Evolutionary conservation across 306 rosid genomes (phyloP).

Genomic region (Nissolia schottii): DNA sequence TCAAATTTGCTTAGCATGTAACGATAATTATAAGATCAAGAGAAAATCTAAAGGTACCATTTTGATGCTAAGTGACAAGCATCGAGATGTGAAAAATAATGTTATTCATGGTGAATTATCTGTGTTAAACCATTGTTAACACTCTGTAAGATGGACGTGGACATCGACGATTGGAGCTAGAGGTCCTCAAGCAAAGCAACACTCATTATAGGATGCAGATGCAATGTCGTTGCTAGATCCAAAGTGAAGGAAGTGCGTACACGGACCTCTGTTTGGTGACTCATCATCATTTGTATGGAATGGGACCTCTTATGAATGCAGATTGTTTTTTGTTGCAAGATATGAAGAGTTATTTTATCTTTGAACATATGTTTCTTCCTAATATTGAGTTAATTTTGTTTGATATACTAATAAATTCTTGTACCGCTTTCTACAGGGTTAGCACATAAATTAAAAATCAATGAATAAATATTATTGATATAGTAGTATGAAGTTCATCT

Average conservation of each 20-base stretch:
- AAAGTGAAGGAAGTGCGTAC: neutral
- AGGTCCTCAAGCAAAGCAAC: neutral
- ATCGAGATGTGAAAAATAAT: slow-evolving; percentile 10
- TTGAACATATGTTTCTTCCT: no score
- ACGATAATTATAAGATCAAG: neutral
- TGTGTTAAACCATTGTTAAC: neutral
- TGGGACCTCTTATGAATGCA: neutral
- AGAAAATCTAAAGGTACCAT: neutral
- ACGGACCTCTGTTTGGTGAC: neutral
- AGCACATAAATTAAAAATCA: no score
- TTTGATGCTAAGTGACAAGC: neutral
- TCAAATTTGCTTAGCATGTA: neutral
- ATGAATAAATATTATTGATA: no score
- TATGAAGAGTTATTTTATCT: neutral
- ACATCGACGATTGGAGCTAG: neutral
- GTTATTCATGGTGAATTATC: neutral
- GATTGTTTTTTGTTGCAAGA: neutral
- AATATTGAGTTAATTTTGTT: no score
- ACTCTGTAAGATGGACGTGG: neutral
- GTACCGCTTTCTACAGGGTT: no score
- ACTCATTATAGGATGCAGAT: slow-evolving; percentile 7
- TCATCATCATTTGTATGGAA: neutral
- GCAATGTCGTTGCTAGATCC: slow-evolving; percentile 10
- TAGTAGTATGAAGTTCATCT: no score
- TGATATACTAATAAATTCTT: no score